These are phyloP conservation scores for Nemania diffusa DNA, from an alignment of 2,329 filamentous ascomycete species.

Conservation along the genomic window DNA sequence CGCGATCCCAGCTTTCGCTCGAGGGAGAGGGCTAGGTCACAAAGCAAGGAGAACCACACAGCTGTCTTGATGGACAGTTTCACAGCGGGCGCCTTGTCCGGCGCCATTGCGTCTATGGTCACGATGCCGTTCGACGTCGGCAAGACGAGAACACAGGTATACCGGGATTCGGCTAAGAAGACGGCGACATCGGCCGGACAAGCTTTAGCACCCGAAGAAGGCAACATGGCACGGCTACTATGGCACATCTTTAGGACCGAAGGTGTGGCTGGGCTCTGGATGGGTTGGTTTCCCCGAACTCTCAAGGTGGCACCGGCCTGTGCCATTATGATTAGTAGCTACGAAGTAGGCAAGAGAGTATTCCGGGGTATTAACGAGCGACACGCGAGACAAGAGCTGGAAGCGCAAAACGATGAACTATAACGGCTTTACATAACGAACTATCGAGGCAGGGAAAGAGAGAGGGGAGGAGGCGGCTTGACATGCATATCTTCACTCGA, in stretches of 20 bases:
- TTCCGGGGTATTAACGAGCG: slow-evolving; percentile 78
- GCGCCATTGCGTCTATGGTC: slow-evolving; percentile 84
- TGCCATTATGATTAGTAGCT: slow-evolving; percentile 99
- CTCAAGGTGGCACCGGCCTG: slow-evolving; percentile 96
- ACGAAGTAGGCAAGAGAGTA: slow-evolving; percentile 93
- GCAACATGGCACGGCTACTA: slow-evolving; percentile 83
- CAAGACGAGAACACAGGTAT: slow-evolving; percentile 93
- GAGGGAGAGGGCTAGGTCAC: slow-evolving; percentile 63
- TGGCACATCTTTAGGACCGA: slow-evolving; percentile 91
- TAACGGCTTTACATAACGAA: slow-evolving; percentile 21
- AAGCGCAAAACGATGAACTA: slow-evolving; percentile 14
- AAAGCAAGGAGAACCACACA: slow-evolving; percentile 75
- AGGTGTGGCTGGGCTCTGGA: slow-evolving; percentile 83
- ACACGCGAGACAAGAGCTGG: slow-evolving; percentile 45
- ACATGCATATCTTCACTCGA: slow-evolving; percentile 34
- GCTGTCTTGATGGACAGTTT: slow-evolving; percentile 91
- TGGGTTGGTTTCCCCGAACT: slow-evolving; percentile 89
- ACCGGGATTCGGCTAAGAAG: slow-evolving; percentile 63
- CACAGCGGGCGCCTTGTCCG: slow-evolving; percentile 82
- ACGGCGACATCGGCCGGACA: slow-evolving; percentile 44
- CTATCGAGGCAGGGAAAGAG: not conserved
- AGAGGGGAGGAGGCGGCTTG: not conserved
- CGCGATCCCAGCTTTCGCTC: slow-evolving; percentile 52
- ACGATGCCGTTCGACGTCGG: slow-evolving; percentile 98
- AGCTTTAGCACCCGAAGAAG: slow-evolving; percentile 72